Conservation (phyloP, 345 rosid genomes). For the Murraya paniculata region DNA sequence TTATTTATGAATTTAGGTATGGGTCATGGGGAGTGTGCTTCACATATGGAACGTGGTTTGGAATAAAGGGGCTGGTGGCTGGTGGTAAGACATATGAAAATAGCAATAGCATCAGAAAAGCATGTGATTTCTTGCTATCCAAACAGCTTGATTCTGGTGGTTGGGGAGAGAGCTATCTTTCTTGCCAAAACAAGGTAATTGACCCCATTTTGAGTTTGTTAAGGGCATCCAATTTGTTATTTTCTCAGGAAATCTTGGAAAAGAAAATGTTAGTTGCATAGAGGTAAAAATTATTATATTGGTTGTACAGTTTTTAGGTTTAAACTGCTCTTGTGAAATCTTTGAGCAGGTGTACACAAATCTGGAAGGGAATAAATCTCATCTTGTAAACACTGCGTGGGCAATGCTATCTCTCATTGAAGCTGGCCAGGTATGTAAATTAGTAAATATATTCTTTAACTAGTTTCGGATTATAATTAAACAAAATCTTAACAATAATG, state of each 20-base stretch:
- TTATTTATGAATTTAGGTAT: slow-evolving; percentile 34
- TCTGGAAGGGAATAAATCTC: slow-evolving; percentile 44
- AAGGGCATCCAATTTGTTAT: not conserved
- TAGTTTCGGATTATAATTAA: not conserved
- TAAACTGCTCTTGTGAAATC: not conserved
- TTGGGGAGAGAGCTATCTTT: slow-evolving; percentile 77
- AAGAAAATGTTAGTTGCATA: not conserved
- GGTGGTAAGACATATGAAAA: slow-evolving; percentile 39
- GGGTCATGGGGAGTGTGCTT: slow-evolving; percentile 86
- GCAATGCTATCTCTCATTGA: slow-evolving; percentile 67
- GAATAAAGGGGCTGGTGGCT: slow-evolving; percentile 50
- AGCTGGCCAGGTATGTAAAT: slow-evolving; percentile 53
- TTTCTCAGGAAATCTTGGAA: not conserved
- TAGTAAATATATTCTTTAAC: not conserved
- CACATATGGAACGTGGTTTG: slow-evolving; percentile 82
- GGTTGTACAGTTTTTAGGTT: too few relatives aligned
- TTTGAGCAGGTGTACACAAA: slow-evolving; percentile 13
- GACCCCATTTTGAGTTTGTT: too few relatives aligned
- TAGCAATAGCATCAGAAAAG: slow-evolving; percentile 36
- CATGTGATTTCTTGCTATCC: slow-evolving; percentile 54
- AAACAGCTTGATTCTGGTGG: slow-evolving; percentile 62
- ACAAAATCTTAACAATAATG: not conserved
- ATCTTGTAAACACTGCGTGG: slow-evolving; percentile 69
- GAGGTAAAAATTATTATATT: not conserved
- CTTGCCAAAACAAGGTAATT: slow-evolving; percentile 50